Evolutionary conservation across 345 rosid species (phyloP), one percentile per base, ranked within the genome.

Genomic region (Euphorbia lathyris): DNA sequence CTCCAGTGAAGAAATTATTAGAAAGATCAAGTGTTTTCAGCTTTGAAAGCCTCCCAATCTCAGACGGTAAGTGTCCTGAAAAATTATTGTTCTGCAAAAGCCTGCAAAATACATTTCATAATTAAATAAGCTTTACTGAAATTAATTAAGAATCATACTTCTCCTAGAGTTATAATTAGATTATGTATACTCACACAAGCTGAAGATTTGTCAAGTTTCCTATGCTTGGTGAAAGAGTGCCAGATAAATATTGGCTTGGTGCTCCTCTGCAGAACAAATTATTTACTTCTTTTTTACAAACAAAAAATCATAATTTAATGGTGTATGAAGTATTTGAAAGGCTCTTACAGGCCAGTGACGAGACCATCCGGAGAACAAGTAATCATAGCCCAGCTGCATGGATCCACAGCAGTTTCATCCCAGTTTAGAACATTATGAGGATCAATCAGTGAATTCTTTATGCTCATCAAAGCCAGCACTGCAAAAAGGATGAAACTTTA

Each of bases 1-100:
- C 63, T 55, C 97, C 94, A 55, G 48, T 79, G 71, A 95, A 92
- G 65, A 51, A 72, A 76, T 95, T 95, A 50, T 81, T 69, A 40
- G 99, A 95, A 68, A 95, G 85, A 87, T 95, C 99, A 74, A 95
- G 85, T 67, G 90, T 87, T 51, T 75, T 84, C 52, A 94, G 96
- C 78, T 84, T 90, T 69, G 80, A 66, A 53, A 91, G 84, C 84
- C 70, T 88, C 67, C 97, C 97, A 63, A 94, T 63, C 76, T 94
- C 95, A 19, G 75, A 3, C 30, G 98, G 96, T 22, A 94, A 83
- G 13, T 69, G 71, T 72, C 98, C 97, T 72, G 95, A 83, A 63
- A 94, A 82, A 66, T 86, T 79, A 80, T 91, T 94, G 72, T 84
- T 87, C 86, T 90, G 98, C 52, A 92, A 74, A 29, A 83, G 76